Conservation (phyloP, 768 basidiomycete species). For the Fomitopsis pulvina region DNA sequence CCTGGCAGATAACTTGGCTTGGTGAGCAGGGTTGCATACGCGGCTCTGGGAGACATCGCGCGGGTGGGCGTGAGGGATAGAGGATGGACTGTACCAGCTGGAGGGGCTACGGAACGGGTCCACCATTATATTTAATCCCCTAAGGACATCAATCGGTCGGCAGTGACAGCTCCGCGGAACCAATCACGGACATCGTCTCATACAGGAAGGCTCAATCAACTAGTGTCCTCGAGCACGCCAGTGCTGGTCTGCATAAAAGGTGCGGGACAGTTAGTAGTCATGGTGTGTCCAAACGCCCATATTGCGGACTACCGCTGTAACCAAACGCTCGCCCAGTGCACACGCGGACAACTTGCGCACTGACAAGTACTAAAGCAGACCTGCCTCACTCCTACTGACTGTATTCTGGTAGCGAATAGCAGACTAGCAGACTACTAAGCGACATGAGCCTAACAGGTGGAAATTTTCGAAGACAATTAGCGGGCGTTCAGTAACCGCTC, state of each 20-base stretch:
- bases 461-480: neutral
- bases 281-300: neutral
- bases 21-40: constrained; percentile 78
- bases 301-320: neutral
- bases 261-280: neutral
- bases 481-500: neutral
- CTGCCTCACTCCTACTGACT: neutral
- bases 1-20: constrained; percentile 52
- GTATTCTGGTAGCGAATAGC: neutral
- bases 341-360: neutral
- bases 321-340: neutral
- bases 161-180: neutral
- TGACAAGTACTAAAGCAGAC: neutral
- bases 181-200: neutral
- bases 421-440: no score
- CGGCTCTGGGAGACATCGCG: constrained; percentile 30
- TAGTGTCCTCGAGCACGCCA: neutral
- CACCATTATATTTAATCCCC: neutral
- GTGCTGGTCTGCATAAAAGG: neutral
- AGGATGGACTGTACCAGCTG: neutral
- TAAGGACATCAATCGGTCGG: neutral
- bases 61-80: neutral
- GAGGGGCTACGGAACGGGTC: neutral
- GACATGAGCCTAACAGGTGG: neutral
- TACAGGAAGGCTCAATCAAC: neutral